Evolutionary conservation across 257 asterid genomes (phyloP), one percentile per base, ranked within the genome.

Genomic region (Plectranthus barbatus): DNA sequence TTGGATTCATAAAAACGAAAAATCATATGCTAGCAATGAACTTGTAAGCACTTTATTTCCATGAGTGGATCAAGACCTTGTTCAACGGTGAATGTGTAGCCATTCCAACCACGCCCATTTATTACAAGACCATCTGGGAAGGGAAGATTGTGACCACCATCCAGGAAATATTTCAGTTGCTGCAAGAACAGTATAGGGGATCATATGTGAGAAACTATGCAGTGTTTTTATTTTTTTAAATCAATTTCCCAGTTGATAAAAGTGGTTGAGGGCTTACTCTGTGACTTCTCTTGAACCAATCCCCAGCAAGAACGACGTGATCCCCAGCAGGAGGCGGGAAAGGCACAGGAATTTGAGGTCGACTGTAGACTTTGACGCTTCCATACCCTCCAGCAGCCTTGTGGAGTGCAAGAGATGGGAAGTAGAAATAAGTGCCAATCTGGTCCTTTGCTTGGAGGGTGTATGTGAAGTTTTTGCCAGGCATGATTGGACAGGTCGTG

Each of bases 361-460:
- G 95, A 57, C 99, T 93, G 6, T 76, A 85, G 55, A 93, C 69
- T 76, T 82, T 81, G 74, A 93, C 82, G 84, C 91, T 76, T 42
- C 99, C 97, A 21, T 80, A 87, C 4, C 86, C 99, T 56, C 99
- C 97, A 4, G 90, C 92, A 13, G 99, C 97, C 78, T 93, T 93
- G 2, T 93, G 97, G 69, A 93, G 66, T 34, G 68, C 79, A 33
- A 84, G 80, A 4, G 97, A 87, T 13, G 99, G 99, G 73, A 90
- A 90, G 77, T 93, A 93, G 83, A 80, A 93, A 58, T 83, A 90
- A 50, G 84, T 85, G 4, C 97, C 99, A 15, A 93, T 93, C 74
- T 93, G 97, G 62, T 90, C 99, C 74, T 93, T 93, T 23, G 92
- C 87, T 78, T 93, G 97, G 72, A 93, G 86, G 48, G 74, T 75